Conservation (phyloP, 2,329 filamentous ascomycete genomes). For the Laburnicola sp. region DNA sequence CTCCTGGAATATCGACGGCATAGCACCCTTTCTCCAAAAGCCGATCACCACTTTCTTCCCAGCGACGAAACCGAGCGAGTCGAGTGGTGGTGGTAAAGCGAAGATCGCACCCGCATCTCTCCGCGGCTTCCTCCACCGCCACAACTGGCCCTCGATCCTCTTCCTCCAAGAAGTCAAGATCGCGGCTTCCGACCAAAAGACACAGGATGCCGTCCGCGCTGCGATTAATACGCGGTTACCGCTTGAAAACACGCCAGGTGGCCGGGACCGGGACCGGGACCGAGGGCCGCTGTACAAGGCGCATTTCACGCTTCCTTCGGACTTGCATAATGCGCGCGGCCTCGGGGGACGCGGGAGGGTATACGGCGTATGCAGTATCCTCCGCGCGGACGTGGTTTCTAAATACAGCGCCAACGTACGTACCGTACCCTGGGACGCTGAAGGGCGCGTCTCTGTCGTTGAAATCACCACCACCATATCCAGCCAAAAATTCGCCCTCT, state of each 20-base stretch:
- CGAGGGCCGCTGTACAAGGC: slow-evolving; percentile 47
- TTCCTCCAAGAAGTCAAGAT: slow-evolving; percentile 58
- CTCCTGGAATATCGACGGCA: slow-evolving; percentile 56
- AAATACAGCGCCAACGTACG: slow-evolving; percentile 21
- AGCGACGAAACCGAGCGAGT: slow-evolving; percentile 12
- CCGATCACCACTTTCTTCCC: slow-evolving; percentile 48
- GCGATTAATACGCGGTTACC: slow-evolving; percentile 37
- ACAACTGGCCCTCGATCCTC: slow-evolving; percentile 51
- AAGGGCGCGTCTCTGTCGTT: slow-evolving; percentile 56
- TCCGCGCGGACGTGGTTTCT: slow-evolving; percentile 49
- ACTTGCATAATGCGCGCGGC: slow-evolving; percentile 55
- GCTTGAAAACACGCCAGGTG: not conserved
- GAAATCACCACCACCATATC: slow-evolving; percentile 32
- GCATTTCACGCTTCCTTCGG: slow-evolving; percentile 53
- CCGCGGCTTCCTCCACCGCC: slow-evolving; percentile 49
- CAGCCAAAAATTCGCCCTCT: slow-evolving; percentile 46
- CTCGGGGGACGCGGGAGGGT: slow-evolving; percentile 52
- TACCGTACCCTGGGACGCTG: slow-evolving; percentile 55
- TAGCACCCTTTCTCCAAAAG: slow-evolving; percentile 48
- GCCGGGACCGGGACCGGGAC: too few species aligned
- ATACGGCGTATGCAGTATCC: slow-evolving; percentile 57
- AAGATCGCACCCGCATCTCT: slow-evolving; percentile 34
- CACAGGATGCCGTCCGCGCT: slow-evolving; percentile 44
- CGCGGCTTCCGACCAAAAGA: slow-evolving; percentile 43
- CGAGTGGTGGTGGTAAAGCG: slow-evolving; percentile 2